Evolutionary conservation across 768 basidiomycete species (phyloP).

Genomic region (Jaapia argillacea): DNA sequence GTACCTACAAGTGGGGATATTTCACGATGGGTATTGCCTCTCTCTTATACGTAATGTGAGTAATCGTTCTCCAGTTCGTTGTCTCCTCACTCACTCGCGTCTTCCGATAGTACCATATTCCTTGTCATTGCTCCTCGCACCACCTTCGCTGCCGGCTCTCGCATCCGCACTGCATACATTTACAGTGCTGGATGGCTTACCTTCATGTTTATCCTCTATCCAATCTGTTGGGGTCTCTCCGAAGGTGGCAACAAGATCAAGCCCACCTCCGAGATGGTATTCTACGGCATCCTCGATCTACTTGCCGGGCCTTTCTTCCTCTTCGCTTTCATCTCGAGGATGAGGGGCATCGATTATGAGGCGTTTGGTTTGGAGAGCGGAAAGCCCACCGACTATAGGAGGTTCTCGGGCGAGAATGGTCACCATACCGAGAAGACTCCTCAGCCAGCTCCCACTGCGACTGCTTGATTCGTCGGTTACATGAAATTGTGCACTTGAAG

Average conservation of each 20-base stretch:
- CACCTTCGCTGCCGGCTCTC: slow-evolving; percentile 15
- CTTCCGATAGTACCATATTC: slow-evolving; percentile 19
- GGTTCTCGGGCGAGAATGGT: not conserved
- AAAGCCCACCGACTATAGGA: not conserved
- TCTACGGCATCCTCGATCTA: slow-evolving; percentile 39
- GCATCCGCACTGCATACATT: slow-evolving; percentile 18
- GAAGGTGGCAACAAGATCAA: slow-evolving; percentile 43
- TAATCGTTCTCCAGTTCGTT: slow-evolving; percentile 13
- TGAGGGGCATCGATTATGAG: slow-evolving; percentile 16
- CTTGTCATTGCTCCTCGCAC: slow-evolving; percentile 17
- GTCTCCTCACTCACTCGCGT: slow-evolving; percentile 3
- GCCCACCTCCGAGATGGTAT: slow-evolving; percentile 42
- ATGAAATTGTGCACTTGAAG: too few species aligned
- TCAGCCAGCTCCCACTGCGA: too few species aligned
- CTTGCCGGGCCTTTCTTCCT: slow-evolving; percentile 29
- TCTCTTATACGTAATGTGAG: slow-evolving; percentile 40
- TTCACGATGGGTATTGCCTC: slow-evolving; percentile 36
- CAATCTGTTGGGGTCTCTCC: slow-evolving; percentile 44
- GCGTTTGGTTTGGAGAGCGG: slow-evolving; percentile 9
- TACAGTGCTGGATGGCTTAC: slow-evolving; percentile 31
- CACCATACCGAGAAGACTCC: too few species aligned
- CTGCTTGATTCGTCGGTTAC: too few species aligned
- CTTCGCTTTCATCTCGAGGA: slow-evolving; percentile 17
- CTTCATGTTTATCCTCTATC: slow-evolving; percentile 49
- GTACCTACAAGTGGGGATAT: slow-evolving; percentile 45